Evolutionary conservation across 306 rosid genomes (phyloP).

Genomic region (Dalbergia cochinchinensis): DNA sequence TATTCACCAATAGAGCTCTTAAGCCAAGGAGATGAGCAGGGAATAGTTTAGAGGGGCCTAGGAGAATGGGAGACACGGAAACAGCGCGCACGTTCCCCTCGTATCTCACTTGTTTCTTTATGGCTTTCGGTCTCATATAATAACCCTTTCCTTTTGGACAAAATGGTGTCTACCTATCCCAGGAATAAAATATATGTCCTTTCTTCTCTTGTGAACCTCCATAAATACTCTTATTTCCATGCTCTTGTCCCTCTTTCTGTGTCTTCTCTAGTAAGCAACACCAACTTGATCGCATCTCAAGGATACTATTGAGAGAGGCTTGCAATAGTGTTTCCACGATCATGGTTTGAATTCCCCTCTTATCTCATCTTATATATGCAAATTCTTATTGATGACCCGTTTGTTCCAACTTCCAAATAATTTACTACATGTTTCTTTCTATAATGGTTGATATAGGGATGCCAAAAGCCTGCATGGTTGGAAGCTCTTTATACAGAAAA

Average conservation of each 20-base stretch:
- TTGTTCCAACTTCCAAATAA: conserved; percentile 25
- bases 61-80: conserved; percentile 94
- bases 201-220: conserved; percentile 69
- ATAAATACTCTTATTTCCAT: conserved; percentile 63
- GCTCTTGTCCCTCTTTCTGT: neutral
- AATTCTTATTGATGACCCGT: neutral
- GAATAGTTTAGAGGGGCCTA: conserved; percentile 53
- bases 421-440: conserved; percentile 22
- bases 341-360: conserved; percentile 68
- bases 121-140: conserved; percentile 41
- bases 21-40: conserved; percentile 84
- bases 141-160: conserved; percentile 49
- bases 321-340: conserved; percentile 55
- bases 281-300: neutral
- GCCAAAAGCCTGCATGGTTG: conserved; percentile 96
- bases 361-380: neutral
- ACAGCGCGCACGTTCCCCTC: conserved; percentile 98
- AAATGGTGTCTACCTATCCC: conserved; percentile 50
- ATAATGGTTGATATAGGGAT: conserved; percentile 58
- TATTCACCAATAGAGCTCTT: conserved; percentile 81
- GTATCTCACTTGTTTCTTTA: conserved; percentile 57
- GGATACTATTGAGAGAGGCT: conserved; percentile 3
- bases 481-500: conserved; percentile 84
- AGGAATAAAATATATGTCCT: conserved; percentile 65
- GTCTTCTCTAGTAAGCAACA: neutral